Base-by-base conservation (phyloP, 164 flowering plant species). In the Annona cherimola region DNA sequence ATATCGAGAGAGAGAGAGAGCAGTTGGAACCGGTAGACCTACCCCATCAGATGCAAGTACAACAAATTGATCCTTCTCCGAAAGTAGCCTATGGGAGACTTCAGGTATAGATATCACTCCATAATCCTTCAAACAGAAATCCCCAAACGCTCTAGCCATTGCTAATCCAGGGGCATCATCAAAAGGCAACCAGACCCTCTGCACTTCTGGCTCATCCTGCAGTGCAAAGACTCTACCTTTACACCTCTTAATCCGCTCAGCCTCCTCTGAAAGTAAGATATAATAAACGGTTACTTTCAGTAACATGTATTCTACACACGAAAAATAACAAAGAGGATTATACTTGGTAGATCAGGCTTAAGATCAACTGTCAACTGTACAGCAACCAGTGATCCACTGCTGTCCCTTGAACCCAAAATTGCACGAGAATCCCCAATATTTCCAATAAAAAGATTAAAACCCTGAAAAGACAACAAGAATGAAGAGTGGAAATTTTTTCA, bases 101-200 rank as follows among this genome's bases (percentile, higher is more conserved):
- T 94, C 97, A 19, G 99, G 99, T 71, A 88, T 79, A 26, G 98
- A 92, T 44, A 94, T 92, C 44, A 92, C 93, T 19, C 98, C 99
- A 81, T 91, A 95, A 5, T 95, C 94, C 82, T 95, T 95, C 82
- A 95, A 78, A 81, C 98, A 92, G 68, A 95, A 95, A 81, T 95
- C 99, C 11, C 99, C 99, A 82, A 95, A 95, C 50, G 99, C 98
- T 75, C 99, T 84, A 72, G 99, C 98, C 99, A 95, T 95, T 77
- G 99, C 98, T 73, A 91, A 76, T n/a, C 97, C 97, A 63, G 97
- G 97, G 65, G 91, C 91, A 83, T 91, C 88, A 80, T 88, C 94
- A 78, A 83, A 86, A 12, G 97, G 97, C 80, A 91, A 73, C 97
- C 97, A 91, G 63, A 91, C 97, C 72, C 98, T 83, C 55, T 83